Evolutionary conservation across 352 stramenopile genomes (phyloP).

Genomic region (Globisporangium orthogonon): DNA sequence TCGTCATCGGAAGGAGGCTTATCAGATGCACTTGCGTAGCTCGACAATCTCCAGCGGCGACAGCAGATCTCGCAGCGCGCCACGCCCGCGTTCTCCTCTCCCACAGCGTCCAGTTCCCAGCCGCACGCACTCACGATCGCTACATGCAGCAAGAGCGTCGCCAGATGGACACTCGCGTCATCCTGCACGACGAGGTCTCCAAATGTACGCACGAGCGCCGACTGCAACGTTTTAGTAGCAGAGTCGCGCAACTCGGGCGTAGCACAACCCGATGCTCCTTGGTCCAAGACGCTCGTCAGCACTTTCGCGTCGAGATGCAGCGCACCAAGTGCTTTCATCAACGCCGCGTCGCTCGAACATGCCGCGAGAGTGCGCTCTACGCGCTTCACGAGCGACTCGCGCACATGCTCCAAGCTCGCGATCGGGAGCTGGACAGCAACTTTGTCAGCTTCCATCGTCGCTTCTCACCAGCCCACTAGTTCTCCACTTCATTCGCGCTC

Average conservation of each 20-base stretch:
- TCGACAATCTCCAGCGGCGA: too few relatives aligned
- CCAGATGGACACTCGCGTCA: too few relatives aligned
- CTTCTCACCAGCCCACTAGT: too few relatives aligned
- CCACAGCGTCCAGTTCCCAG: slow-evolving; percentile 17
- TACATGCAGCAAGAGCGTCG: slow-evolving; percentile 18
- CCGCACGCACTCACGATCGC: slow-evolving; percentile 1
- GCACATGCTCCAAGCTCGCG: slow-evolving; percentile 16
- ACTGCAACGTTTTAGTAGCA: too few relatives aligned
- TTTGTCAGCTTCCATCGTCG: not conserved
- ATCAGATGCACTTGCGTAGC: not conserved
- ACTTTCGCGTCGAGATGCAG: not conserved
- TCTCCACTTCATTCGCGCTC: too few relatives aligned
- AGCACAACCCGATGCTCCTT: not conserved
- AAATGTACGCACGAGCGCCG: slow-evolving; percentile 6
- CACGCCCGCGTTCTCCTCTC: slow-evolving; percentile 42
- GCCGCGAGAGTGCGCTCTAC: slow-evolving; percentile 7
- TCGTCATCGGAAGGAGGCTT: slow-evolving; percentile 3
- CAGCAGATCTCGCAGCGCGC: slow-evolving; percentile 7
- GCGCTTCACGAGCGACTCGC: slow-evolving; percentile 3
- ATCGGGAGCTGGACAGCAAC: slow-evolving; percentile 22
- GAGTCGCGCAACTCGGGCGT: too few relatives aligned
- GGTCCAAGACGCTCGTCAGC: not conserved
- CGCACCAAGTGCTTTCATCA: not conserved
- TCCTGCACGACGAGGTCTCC: not conserved
- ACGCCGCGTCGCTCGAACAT: not conserved